phyloP scores from a whole-genome alignment of 495 filamentous ascomycete species.

The Darksidea phi region DNA sequence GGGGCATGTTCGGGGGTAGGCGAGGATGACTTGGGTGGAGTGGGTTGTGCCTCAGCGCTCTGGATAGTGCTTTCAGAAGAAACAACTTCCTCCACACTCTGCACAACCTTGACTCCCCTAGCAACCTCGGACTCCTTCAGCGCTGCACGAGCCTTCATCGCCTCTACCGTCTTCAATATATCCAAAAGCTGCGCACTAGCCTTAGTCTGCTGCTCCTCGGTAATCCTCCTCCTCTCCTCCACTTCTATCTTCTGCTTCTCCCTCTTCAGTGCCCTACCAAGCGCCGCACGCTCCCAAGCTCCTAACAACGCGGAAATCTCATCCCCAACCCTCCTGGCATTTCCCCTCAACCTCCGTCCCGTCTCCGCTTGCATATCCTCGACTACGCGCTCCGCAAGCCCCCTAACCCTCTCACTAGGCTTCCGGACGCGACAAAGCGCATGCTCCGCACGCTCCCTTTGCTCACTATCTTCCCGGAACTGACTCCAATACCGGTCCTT shows the following conservation, averaged over 20 bases:
- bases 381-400: slow-evolving; percentile 4
- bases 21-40: too few species aligned
- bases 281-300: slow-evolving; percentile 9
- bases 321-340: not conserved
- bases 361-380: slow-evolving; percentile 10
- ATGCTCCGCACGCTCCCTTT: not conserved
- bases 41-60: too few species aligned
- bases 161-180: too few species aligned
- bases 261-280: not conserved
- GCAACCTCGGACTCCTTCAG: too few species aligned
- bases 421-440: not conserved
- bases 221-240: too few species aligned
- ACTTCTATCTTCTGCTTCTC: slow-evolving; percentile 2
- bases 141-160: too few species aligned
- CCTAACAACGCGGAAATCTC: slow-evolving; percentile 8
- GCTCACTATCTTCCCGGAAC: not conserved
- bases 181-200: too few species aligned
- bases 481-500: too few species aligned
- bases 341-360: slow-evolving; percentile 3
- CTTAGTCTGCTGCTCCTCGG: too few species aligned
- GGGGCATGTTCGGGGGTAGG: too few species aligned
- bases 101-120: too few species aligned
- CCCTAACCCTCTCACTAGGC: slow-evolving; percentile 4
- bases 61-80: too few species aligned
- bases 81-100: not conserved